Base-by-base conservation (phyloP, 148 eudicot species). In the Pharnaceum exiguum region DNA sequence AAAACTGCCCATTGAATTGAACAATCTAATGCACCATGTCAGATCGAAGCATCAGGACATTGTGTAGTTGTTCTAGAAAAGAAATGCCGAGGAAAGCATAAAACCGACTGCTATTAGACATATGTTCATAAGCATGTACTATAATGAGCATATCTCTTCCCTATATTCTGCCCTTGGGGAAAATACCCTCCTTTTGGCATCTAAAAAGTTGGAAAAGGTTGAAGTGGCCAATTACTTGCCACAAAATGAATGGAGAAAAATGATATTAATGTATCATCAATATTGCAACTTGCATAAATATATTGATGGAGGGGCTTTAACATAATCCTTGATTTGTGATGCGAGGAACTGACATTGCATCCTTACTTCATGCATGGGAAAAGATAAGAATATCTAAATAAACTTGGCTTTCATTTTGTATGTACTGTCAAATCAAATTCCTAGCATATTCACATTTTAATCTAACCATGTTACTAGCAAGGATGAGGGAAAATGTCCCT, bases 401-500 rank as follows among this genome's bases (percentile, higher is more conserved):
- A 23, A 28, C 48, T 53, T 37, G 54, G 50, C 35, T 53, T 36
- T 53, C 21, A 30, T 8, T 54, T 61, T 40, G 29, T 69, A 46
- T 40, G 43, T 69, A 58, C 58, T 25, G 48, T 29, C 57, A 61
- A 36, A 55, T 46, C 67, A 46, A 33, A 26, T 13, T 52, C 11
- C 12, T 24, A 46, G 62, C 47, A 69, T 69, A 69, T 69, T 57
- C 60, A 36, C 18, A 32, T 42, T 33, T 11, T 26, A 3, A 16
- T 25, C n/a, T n/a, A 29, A 52, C 40, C 5, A 22, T 54, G 43
- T n/a, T n/a, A n/a, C n/a, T n/a, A n/a, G n/a, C 25, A 59, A 27
- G 42, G 38, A 45, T 22, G 44, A 43, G 54, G 60, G 46, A n/a
- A 61, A 27, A 29, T 69, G 73, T 47, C 73, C 66, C 51, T 47